These are phyloP conservation scores for Austroboletus eburneus DNA, from an alignment of 768 basidiomycete genomes.

Conservation along the genomic window DNA sequence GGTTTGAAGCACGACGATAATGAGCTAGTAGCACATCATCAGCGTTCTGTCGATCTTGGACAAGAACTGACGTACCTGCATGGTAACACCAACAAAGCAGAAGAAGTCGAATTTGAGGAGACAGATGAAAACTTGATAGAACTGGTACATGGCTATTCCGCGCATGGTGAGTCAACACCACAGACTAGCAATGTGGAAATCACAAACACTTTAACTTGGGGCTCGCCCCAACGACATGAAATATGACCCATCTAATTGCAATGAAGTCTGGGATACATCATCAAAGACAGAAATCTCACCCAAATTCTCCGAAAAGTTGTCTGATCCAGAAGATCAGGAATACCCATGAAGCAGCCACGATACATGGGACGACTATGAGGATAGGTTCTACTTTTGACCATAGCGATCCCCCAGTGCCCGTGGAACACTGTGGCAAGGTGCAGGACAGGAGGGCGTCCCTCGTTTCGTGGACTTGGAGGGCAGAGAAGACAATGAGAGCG, in stretches of 20 bases:
- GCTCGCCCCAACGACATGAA: conserved; percentile 85
- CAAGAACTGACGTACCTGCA: conserved; percentile 54
- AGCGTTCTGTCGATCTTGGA: background rate
- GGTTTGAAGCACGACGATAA: conserved; percentile 67
- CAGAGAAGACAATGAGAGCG: conserved; percentile 68
- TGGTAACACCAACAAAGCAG: conserved; percentile 81
- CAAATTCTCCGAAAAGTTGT: conserved; percentile 75
- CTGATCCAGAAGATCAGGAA: conserved; percentile 64
- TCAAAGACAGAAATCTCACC: conserved; percentile 43
- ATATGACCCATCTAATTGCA: conserved; percentile 74
- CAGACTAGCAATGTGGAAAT: background rate
- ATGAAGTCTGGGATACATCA: background rate
- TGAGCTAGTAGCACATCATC: conserved; percentile 46
- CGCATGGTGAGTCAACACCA: conserved; percentile 2
- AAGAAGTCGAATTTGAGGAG: conserved; percentile 91
- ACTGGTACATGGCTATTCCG: conserved; percentile 76
- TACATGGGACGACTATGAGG: conserved; percentile 67
- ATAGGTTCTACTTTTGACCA: conserved; percentile 59
- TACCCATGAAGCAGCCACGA: conserved; percentile 66
- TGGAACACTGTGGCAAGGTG: conserved; percentile 37
- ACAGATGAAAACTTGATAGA: conserved; percentile 83
- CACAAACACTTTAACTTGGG: conserved; percentile 75
- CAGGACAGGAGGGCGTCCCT: conserved; percentile 48
- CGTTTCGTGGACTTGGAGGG: conserved; percentile 79
- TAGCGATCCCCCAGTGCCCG: conserved; percentile 50